Conservation (phyloP, 2,329 filamentous ascomycete genomes). For the Exophiala aquamarina region DNA sequence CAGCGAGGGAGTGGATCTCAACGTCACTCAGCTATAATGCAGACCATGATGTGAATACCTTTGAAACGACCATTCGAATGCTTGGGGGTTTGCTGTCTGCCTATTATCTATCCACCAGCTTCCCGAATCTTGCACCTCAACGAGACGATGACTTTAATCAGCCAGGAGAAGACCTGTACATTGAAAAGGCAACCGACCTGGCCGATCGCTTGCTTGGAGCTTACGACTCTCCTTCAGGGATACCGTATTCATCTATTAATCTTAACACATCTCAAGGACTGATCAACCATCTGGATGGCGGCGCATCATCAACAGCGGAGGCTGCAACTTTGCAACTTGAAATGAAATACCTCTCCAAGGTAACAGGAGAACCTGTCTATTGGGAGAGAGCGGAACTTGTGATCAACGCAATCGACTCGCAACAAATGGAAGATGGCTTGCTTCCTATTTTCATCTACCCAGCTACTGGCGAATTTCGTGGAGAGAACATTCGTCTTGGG, state of each 20-base stretch:
- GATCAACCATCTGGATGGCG: constrained; percentile 77
- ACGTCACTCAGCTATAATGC: constrained; percentile 74
- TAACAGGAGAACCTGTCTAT: constrained; percentile 88
- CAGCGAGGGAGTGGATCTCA: constrained; percentile 87
- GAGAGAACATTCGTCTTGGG: constrained; percentile 83
- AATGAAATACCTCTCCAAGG: constrained; percentile 92
- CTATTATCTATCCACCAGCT: constrained; percentile 87
- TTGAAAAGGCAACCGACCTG: constrained; percentile 93
- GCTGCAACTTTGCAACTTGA: constrained; percentile 90
- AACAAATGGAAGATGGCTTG: constrained; percentile 75
- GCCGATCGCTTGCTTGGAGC: constrained; percentile 84
- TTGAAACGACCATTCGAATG: constrained; percentile 98
- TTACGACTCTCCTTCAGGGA: constrained; percentile 81
- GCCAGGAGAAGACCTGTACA: constrained; percentile 83
- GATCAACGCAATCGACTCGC: constrained; percentile 86
- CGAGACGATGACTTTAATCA: constrained; percentile 69
- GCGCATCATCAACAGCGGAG: constrained; percentile 91
- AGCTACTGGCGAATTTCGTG: constrained; percentile 73
- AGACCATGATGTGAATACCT: constrained; percentile 93
- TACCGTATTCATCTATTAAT: constrained; percentile 90
- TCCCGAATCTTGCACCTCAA: constrained; percentile 75
- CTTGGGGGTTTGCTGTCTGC: constrained; percentile 88
- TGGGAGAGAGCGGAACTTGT: constrained; percentile 91
- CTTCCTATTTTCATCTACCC: constrained; percentile 90
- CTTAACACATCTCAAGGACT: constrained; percentile 74